These are phyloP conservation scores for Pyrus betulifolia DNA, from an alignment of 306 rosid species.

Conservation along the genomic window DNA sequence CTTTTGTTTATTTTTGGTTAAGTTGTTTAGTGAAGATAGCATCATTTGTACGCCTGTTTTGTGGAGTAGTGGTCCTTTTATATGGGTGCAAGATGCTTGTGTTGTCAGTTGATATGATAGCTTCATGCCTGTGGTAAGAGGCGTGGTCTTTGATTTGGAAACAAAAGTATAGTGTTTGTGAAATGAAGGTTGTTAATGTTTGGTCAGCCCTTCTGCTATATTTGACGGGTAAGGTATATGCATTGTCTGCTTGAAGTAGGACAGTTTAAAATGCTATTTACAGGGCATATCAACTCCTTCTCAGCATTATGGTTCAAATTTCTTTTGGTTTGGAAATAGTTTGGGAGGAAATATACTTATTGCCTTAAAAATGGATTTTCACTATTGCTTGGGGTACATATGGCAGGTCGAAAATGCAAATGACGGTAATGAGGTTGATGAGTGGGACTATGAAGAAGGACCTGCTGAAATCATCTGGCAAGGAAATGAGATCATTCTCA, in stretches of 20 bases:
- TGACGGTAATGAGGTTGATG: conserved; percentile 23
- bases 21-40: not conserved
- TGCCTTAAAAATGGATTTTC: not conserved
- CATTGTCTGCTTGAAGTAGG: not conserved
- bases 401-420: conserved; percentile 31
- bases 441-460: conserved; percentile 62
- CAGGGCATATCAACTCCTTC: not conserved
- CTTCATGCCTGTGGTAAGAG: not conserved
- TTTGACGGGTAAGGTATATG: not conserved
- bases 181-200: not conserved
- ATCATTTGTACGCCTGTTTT: not conserved
- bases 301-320: not conserved
- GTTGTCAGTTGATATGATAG: not conserved
- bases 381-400: not conserved
- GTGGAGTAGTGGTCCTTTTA: not conserved
- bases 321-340: not conserved
- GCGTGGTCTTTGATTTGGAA: not conserved
- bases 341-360: not conserved
- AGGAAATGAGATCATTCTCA: conserved; percentile 78
- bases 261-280: not conserved
- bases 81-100: not conserved
- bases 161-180: not conserved
- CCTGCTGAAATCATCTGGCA: conserved; percentile 76
- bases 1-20: not conserved
- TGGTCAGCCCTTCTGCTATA: not conserved